Base-by-base conservation (phyloP, 139 green algal genomes). In the Chlamydomonas applanata region DNA sequence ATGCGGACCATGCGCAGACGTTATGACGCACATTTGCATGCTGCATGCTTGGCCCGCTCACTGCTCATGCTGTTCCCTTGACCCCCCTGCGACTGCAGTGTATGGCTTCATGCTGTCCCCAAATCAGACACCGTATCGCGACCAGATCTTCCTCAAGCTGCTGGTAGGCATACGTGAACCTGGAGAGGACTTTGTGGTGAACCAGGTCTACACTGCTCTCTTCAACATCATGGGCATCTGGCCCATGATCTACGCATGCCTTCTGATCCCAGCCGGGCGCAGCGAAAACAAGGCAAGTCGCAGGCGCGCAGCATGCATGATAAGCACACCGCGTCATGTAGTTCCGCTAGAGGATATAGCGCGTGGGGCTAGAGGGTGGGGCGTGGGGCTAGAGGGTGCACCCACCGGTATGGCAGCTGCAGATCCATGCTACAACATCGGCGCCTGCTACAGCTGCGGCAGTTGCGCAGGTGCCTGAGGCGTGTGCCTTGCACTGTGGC, bases 211-310 rank as follows among this genome's bases (percentile, higher is more conserved):
- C 78, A 75, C 77, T 29, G 74, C 75, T 9, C 61, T 97, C 2
- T 97, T 93, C 77, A 88, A 85, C 70, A 72, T 92, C 44, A 94
- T 97, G 87, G 92, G 93, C 30, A 70, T 96, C 22, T 96, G 89
- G 78, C 90, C 93, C 0, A 69, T 80, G n/a, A 80, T 96, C 27
- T 97, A 95, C 65, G 86, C 89, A 1, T 65, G 82, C 0, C 74
- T 97, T 34, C 79, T 97, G 3, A 85, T 97, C 20, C 93, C 93
- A 16, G 82, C 71, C 1, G 91, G 77, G 25, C 81, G 84, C 19
- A 91, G 75, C 40, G 76, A 65, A 34, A 96, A 95, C 75, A 91
- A 91, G 77, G 88, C 94, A 34, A 34, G 79, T 4, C 5, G 4
- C 3, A 73, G 7, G 25, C 13, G 56, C 9, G 4, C 9, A 36